Conservation (phyloP, 2,329 filamentous ascomycete species). For the Nigrospora sphaerica region DNA sequence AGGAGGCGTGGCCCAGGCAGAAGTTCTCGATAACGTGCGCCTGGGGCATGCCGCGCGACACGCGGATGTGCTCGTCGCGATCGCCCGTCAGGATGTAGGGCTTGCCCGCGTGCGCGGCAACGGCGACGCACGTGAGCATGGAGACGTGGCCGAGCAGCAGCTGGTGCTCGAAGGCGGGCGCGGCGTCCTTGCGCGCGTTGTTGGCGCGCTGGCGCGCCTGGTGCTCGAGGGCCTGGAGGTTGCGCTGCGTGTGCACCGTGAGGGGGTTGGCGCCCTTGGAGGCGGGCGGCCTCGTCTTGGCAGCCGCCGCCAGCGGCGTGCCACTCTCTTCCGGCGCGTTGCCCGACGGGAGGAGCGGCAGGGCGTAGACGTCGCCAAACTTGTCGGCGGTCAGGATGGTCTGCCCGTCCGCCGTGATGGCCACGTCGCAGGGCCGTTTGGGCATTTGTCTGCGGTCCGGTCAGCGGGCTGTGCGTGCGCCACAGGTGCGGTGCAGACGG, state of each 20-base stretch:
- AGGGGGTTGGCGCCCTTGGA: constrained; percentile 47
- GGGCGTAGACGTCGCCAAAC: constrained; percentile 89
- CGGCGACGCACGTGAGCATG: constrained; percentile 72
- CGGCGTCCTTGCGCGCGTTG: constrained; percentile 21
- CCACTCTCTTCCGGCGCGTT: not conserved
- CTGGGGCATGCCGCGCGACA: constrained; percentile 76
- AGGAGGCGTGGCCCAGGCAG: constrained; percentile 82
- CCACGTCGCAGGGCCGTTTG: constrained; percentile 76
- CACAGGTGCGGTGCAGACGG: not conserved
- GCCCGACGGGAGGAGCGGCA: constrained; percentile 56
- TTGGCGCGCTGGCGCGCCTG: constrained; percentile 42
- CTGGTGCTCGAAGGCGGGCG: constrained; percentile 60
- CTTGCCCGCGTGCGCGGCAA: constrained; percentile 35
- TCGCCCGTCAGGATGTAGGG: constrained; percentile 50
- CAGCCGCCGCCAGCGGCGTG: not conserved
- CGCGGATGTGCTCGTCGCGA: constrained; percentile 70
- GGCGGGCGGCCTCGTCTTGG: constrained; percentile 14
- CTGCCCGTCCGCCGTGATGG: constrained; percentile 59
- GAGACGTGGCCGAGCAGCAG: constrained; percentile 90
- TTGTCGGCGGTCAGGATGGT: constrained; percentile 86
- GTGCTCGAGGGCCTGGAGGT: constrained; percentile 51
- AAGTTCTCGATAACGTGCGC: constrained; percentile 82
- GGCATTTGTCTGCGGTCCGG: constrained; percentile 62
- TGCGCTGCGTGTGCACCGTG: constrained; percentile 59
- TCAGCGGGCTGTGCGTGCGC: constrained; percentile 16